phyloP scores from a whole-genome alignment of 1,139 yeast species.

The Debaryomyces singareniensis region DNA sequence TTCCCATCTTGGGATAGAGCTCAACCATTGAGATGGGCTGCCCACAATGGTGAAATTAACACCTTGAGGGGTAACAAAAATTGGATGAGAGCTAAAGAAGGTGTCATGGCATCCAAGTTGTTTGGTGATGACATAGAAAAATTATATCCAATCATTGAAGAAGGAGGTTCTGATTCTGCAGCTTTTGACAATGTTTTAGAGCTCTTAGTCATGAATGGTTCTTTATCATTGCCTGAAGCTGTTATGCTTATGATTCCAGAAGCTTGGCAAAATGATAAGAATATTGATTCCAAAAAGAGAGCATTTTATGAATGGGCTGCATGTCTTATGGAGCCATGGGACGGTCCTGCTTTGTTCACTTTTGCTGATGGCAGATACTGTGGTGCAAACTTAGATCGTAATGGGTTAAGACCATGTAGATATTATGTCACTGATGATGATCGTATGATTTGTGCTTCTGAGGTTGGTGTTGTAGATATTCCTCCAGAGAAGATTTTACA shows the following conservation, averaged over 20 bases:
- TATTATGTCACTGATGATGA: conserved; percentile 93
- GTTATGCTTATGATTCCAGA: conserved; percentile 97
- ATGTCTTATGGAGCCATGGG: conserved; percentile 99
- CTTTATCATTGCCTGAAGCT: conserved; percentile 89
- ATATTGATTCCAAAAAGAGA: conserved; percentile 83
- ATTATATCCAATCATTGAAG: conserved; percentile 92
- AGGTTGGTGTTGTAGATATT: conserved; percentile 92
- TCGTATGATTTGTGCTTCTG: conserved; percentile 95
- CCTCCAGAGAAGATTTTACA: conserved; percentile 77
- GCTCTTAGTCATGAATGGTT: conserved; percentile 85
- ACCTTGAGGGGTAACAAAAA: conserved; percentile 96
- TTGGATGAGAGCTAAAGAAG: conserved; percentile 99
- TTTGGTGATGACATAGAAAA: conserved; percentile 91
- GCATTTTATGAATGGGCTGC: conserved; percentile 99
- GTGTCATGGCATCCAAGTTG: conserved; percentile 81
- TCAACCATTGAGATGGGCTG: conserved; percentile 95
- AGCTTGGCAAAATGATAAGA: conserved; percentile 89
- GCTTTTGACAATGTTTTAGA: conserved; percentile 96
- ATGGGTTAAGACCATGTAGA: conserved; percentile 97
- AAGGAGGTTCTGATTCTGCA: conserved; percentile 99
- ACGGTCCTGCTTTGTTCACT: conserved; percentile 96
- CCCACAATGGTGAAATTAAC: conserved; percentile 98
- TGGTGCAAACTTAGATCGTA: conserved; percentile 96
- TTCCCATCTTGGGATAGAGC: conserved; percentile 99
- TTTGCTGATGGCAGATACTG: conserved; percentile 97